A percentile compares a stretch with the other conserved stretches of the same genome.
phyloP scores from a whole-genome alignment of 768 basidiomycete species.

The Holtermannia corniformis region DNA sequence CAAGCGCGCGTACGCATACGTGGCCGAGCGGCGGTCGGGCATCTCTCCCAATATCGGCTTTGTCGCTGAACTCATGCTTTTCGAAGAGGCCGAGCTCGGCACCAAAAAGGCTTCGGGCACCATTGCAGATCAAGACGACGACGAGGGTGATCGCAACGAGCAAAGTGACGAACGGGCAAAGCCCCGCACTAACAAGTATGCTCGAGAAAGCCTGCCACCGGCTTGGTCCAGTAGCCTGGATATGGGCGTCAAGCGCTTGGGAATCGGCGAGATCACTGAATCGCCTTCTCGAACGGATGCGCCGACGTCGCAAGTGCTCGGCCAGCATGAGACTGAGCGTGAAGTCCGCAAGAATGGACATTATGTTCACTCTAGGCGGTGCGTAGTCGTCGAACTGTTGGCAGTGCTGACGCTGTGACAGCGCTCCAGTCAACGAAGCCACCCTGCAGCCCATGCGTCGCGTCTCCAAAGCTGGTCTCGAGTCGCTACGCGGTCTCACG shows the following conservation, averaged over 20 bases:
- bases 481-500: conserved; percentile 38
- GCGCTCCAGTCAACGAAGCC: conserved; percentile 73
- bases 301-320: conserved; percentile 7
- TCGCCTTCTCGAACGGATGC: neutral
- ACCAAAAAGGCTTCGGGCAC: conserved; percentile 47
- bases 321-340: conserved; percentile 65
- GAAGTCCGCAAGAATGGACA: conserved; percentile 83
- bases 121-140: neutral
- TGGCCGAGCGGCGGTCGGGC: conserved; percentile 81
- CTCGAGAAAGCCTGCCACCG: conserved; percentile 67
- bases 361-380: conserved; percentile 67
- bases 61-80: conserved; percentile 92
- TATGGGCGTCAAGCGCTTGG: conserved; percentile 6
- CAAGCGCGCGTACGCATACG: conserved; percentile 80
- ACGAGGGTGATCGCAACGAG: conserved; percentile 30
- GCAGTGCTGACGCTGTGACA: conserved; percentile 7
- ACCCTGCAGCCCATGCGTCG: conserved; percentile 82
- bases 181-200: conserved; percentile 45
- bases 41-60: conserved; percentile 98
- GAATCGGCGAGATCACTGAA: conserved; percentile 4
- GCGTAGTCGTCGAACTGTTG: conserved; percentile 36
- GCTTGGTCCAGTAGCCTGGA: conserved; percentile 41
- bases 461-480: conserved; percentile 87
- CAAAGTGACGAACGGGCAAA: conserved; percentile 26
- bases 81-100: conserved; percentile 82